Evolutionary conservation across 139 green algal species (phyloP), one percentile per base, ranked within the genome.

Genomic region (Pseudopediastrum boryanum): DNA sequence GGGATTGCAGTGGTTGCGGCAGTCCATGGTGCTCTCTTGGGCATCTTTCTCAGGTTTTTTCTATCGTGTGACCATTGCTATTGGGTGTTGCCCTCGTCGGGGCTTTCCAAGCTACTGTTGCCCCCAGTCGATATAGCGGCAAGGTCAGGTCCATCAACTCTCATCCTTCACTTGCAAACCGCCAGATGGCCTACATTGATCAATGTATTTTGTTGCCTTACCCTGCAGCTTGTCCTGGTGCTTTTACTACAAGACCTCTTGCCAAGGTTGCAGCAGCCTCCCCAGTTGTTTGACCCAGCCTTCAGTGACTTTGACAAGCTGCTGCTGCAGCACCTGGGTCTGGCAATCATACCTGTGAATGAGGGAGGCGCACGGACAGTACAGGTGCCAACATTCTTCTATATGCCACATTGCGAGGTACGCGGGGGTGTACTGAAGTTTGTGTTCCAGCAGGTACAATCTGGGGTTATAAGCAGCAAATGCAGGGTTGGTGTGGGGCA

Each of bases 391-490:
- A 83, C 84, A 0, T 59, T 88, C 31, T 88, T 88, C 71, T 88
- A 85, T 70, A 61, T 88, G 51, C 75, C 84, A n/a, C 84, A 88
- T 64, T 85, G 79, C 58, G 83, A 88, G 83, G 75, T 82, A 39
- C n/a, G 73, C 10, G 23, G 5, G 4, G 61, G 35, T 58, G 16
- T 58, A n/a, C 21, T 16, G 16, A n/a, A 16, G 19, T 21, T 58
- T 16, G 48, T 58, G 19, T 58, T n/a, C 7, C 54, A 13, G 8
- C 31, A 27, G 54, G 54, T 16, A 58, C 16, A 19, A 19, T n/a
- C 16, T 16, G 48, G 19, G 48, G 48, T 16, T n/a, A 19, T 16
- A 19, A 58, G 48, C 16, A 19, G 19, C 16, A 19, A 19, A 67
- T 19, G 19, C 16, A 67, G 58, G 58, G 10, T 35, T 19, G 58